Conservation (phyloP, 2,329 filamentous ascomycete species). For the Monilinia polystroma region DNA sequence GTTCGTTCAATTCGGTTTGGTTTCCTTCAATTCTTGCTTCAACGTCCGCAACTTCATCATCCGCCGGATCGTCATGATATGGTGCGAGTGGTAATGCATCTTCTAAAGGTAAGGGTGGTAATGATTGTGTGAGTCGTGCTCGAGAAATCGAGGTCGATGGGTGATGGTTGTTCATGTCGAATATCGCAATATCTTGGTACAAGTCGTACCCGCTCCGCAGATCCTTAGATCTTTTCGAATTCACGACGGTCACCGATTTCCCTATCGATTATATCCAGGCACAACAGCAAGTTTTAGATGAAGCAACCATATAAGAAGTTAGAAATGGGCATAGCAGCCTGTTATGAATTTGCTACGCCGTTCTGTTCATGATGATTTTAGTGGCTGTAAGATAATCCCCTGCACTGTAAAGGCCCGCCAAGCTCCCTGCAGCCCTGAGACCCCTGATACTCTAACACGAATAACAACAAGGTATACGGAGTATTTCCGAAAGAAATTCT, state of each 20-base stretch:
- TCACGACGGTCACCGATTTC: constrained; percentile 14
- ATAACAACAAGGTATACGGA: constrained; percentile 1
- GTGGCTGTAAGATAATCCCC: constrained; percentile 8
- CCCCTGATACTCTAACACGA: constrained; percentile 14
- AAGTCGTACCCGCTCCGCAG: constrained; percentile 17
- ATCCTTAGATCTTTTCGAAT: constrained; percentile 7
- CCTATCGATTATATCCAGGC: constrained; percentile 11
- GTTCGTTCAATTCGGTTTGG: constrained; percentile 21
- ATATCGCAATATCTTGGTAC: constrained; percentile 7
- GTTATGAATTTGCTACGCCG: constrained; percentile 14
- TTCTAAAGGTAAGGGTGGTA: constrained; percentile 32
- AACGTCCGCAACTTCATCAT: constrained; percentile 24
- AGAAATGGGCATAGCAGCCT: constrained; percentile 14
- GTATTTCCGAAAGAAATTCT: constrained; percentile 6
- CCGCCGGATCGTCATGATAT: constrained; percentile 35
- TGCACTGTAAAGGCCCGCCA: constrained; percentile 9
- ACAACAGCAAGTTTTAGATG: constrained; percentile 10
- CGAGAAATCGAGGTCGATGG: constrained; percentile 29
- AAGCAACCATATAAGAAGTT: background rate
- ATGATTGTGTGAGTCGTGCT: constrained; percentile 30
- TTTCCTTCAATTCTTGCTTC: constrained; percentile 1
- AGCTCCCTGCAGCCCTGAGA: constrained; percentile 6
- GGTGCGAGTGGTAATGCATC: constrained; percentile 24
- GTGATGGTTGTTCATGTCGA: constrained; percentile 29
- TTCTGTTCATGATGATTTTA: constrained; percentile 19